phyloP scores from a whole-genome alignment of 495 filamentous ascomycete species.

The Schizothecium vesticola region DNA sequence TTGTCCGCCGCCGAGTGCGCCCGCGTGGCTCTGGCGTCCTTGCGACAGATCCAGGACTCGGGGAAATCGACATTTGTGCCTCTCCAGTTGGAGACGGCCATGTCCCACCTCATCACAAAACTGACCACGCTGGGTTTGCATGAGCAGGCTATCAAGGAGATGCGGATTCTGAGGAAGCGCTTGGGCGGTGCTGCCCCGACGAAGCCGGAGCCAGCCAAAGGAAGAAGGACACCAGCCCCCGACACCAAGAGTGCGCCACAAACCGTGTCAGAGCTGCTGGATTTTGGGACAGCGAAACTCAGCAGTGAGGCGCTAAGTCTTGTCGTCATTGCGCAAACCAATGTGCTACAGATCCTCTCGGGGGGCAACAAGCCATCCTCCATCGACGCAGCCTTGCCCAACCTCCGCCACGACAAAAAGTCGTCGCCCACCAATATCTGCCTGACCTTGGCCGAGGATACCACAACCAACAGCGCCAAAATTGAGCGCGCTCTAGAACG shows the following conservation, averaged over 20 bases:
- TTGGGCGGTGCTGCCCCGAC: conserved; percentile 39
- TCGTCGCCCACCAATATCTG: conserved; percentile 67
- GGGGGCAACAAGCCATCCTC: conserved; percentile 45
- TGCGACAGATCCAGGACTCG: conserved; percentile 54
- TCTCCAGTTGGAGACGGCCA: conserved; percentile 78
- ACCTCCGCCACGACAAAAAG: conserved; percentile 38
- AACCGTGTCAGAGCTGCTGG: conserved; percentile 57
- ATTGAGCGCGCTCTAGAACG: conserved; percentile 64
- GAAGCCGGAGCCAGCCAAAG: conserved; percentile 26
- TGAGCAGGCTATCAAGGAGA: conserved; percentile 71
- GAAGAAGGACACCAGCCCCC: conserved; percentile 13
- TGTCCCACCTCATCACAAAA: conserved; percentile 68
- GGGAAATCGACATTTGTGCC: conserved; percentile 47
- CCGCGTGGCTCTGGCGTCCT: conserved; percentile 62
- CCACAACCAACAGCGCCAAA: conserved; percentile 48
- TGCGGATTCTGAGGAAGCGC: conserved; percentile 61
- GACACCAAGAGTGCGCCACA: conserved; percentile 34
- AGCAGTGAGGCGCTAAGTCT: conserved; percentile 42
- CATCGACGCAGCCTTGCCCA: conserved; percentile 44
- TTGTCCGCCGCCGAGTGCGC: conserved; percentile 66
- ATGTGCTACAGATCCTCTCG: conserved; percentile 45
- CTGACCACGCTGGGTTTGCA: conserved; percentile 67
- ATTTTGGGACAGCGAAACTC: conserved; percentile 43
- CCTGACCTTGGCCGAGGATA: conserved; percentile 43
- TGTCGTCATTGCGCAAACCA: conserved; percentile 49